Evolutionary conservation across 345 rosid species (phyloP).

Genomic region (Angophora floribunda): DNA sequence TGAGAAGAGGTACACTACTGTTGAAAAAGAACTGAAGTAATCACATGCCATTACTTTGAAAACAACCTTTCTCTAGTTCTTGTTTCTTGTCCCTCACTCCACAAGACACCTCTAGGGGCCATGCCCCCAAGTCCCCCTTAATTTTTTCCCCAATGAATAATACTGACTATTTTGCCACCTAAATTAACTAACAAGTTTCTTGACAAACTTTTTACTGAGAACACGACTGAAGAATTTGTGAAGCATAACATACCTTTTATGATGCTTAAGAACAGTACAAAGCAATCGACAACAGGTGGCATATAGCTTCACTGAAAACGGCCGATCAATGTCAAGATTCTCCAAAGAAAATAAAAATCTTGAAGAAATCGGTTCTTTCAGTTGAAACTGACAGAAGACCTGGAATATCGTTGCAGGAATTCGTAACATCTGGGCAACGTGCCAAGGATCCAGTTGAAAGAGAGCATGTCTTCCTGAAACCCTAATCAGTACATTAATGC

Average conservation of each 20-base stretch:
- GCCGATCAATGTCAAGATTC: constrained; percentile 34
- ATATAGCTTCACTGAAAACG: constrained; percentile 44
- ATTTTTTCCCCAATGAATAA: neutral
- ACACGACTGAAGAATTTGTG: neutral
- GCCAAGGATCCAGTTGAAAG: constrained; percentile 68
- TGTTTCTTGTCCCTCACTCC: neutral
- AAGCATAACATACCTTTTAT: constrained; percentile 40
- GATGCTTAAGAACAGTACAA: constrained; percentile 73
- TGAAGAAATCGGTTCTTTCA: constrained; percentile 12
- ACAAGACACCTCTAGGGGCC: neutral
- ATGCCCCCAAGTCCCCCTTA: neutral
- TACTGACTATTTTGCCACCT: neutral
- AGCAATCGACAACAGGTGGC: constrained; percentile 68
- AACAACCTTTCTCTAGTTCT: neutral
- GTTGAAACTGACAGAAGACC: constrained; percentile 27
- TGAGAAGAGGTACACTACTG: neutral
- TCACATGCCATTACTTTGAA: neutral
- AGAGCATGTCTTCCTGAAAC: constrained; percentile 59
- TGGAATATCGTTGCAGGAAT: constrained; percentile 64
- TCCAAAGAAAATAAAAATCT: neutral
- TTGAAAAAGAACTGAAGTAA: neutral
- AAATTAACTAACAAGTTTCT: neutral
- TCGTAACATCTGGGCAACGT: constrained; percentile 57
- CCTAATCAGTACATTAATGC: constrained; percentile 78
- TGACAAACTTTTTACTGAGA: neutral